A percentile compares a stretch with the other conserved stretches of the same genome.
These are phyloP conservation scores for Aspergillus baeticus DNA, from an alignment of 495 filamentous ascomycete species.

Conservation along the genomic window DNA sequence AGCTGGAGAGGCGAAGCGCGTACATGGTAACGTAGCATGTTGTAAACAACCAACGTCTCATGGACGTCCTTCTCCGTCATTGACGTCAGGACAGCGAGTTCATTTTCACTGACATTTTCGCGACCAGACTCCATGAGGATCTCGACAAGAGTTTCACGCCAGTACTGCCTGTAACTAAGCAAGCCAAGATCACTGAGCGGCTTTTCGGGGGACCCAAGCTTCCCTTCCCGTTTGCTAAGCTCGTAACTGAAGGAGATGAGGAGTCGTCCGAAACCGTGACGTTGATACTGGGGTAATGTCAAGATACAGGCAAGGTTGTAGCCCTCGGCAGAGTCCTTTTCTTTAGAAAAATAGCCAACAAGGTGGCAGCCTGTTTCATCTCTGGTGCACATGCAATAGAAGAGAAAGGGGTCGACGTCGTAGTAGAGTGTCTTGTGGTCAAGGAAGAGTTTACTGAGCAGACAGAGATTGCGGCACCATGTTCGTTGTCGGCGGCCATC, in stretches of 20 bases:
- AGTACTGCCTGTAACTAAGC: slow-evolving; percentile 91
- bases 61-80: slow-evolving; percentile 97
- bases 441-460: slow-evolving; percentile 92
- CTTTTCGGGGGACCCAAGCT: slow-evolving; percentile 94
- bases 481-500: slow-evolving; percentile 92
- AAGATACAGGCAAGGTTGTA: slow-evolving; percentile 99
- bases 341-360: slow-evolving; percentile 96
- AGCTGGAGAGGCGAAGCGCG: slow-evolving; percentile 12
- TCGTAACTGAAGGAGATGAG: slow-evolving; percentile 98
- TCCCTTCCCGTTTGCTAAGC: slow-evolving; percentile 90
- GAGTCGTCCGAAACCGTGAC: slow-evolving; percentile 87
- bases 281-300: slow-evolving; percentile 92
- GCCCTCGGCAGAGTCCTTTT: slow-evolving; percentile 92
- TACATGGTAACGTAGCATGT: slow-evolving; percentile 89
- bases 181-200: slow-evolving; percentile 91
- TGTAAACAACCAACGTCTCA: slow-evolving; percentile 85
- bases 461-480: slow-evolving; percentile 95
- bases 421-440: slow-evolving; percentile 99
- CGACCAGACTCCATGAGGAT: slow-evolving; percentile 60
- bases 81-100: slow-evolving; percentile 70
- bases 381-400: slow-evolving; percentile 94
- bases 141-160: slow-evolving; percentile 91
- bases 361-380: slow-evolving; percentile 87
- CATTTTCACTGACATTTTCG: slow-evolving; percentile 76
- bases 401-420: slow-evolving; percentile 96